These are phyloP conservation scores for Backusella macrospora DNA, from an alignment of 192 early-diverging fungal species.

Conservation along the genomic window DNA sequence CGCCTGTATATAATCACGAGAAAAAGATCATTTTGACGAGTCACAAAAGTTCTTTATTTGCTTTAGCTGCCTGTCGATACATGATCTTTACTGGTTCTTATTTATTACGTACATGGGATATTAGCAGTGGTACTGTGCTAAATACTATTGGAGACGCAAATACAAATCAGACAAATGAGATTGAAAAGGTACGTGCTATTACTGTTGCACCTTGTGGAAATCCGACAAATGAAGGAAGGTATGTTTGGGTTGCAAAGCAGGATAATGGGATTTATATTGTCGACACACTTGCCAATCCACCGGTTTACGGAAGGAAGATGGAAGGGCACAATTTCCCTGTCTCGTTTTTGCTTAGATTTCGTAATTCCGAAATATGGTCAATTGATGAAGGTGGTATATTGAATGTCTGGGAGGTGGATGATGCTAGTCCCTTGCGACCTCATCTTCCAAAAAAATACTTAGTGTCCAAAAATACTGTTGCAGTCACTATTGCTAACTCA, in stretches of 20 bases:
- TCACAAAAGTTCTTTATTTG: conserved; percentile 46
- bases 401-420: conserved; percentile 52
- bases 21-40: conserved; percentile 36
- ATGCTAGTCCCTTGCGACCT: conserved; percentile 12
- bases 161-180: conserved; percentile 44
- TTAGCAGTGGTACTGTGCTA: conserved; percentile 48
- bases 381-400: conserved; percentile 67
- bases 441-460: conserved; percentile 7
- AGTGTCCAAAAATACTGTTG: conserved; percentile 45
- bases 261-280: conserved; percentile 64
- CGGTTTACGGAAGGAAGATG: conserved; percentile 41
- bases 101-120: conserved; percentile 47
- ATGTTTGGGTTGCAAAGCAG: conserved; percentile 65
- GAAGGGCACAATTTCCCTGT: conserved; percentile 53
- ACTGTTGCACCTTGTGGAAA: conserved; percentile 58
- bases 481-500: conserved; percentile 53
- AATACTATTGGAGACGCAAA: conserved; percentile 49
- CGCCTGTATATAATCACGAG: conserved; percentile 53
- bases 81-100: conserved; percentile 49
- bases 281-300: conserved; percentile 39
- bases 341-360: conserved; percentile 57
- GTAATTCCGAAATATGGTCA: conserved; percentile 63
- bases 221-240: conserved; percentile 58
- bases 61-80: conserved; percentile 56
- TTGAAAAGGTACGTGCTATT: conserved; percentile 37